Base-by-base conservation (phyloP, 2,329 filamentous ascomycete genomes). In the Talaromyces sp. region DNA sequence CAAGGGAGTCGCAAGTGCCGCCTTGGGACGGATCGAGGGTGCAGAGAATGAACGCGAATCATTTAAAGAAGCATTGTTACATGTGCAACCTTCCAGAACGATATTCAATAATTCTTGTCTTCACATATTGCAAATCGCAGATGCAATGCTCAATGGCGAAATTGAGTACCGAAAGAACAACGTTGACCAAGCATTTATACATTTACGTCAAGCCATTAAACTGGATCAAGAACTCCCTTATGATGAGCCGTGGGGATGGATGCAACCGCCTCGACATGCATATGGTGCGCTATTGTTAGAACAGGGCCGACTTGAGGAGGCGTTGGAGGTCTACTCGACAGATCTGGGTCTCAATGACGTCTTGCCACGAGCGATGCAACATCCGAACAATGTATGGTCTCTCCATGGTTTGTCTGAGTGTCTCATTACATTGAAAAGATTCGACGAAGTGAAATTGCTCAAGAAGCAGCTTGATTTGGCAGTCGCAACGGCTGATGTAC, bases 321-420 rank as follows among this genome's bases (percentile, higher is more conserved):
- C 86, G 0, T 72, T 80, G 2, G 77, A 71, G 0, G 81, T 86
- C 0, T 89, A 89, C 67, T 77, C 74, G 22, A 85, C 84, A 0
- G 86, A 89, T 68, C 74, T 89, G 6, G 87, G 87, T 0, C 69
- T 86, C 3, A 80, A 82, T 47, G 77, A 81, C n/a, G 83, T 80
- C 0, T 73, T 90, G 1, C 86, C 88, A 0, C 79, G 89, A 24
- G 84, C 87, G 1, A 78, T 86, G 54, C 84, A 85, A 66, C 89
- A 91, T 74, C 87, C 84, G 1, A 87, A 87, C 56, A 92, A 92
- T 68, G 85, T 91, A 0, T 92, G 89, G 89, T 84, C 88, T 1
- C 73, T 92, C 62, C 87, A 90, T 68, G 90, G 89, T 0, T 87
- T 86, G 68, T 83, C 90, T 68, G 89, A 92, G 75, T 90, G 89